Base-by-base conservation (phyloP, 345 rosid species). In the Kandelia obovata region DNA sequence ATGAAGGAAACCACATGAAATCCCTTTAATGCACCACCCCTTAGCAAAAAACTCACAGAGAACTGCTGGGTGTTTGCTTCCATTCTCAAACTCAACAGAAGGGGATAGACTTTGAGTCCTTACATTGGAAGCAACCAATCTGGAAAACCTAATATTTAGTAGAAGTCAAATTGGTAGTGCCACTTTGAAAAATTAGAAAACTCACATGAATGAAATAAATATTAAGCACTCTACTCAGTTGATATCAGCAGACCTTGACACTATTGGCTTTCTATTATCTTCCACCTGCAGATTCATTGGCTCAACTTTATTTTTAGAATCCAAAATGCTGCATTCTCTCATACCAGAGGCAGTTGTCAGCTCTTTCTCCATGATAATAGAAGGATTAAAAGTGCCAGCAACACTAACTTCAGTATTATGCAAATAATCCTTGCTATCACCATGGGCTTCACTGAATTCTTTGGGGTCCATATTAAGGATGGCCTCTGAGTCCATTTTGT, bases 11-110 rank as follows among this genome's bases (percentile, higher is more conserved):
- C 71, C 87, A 81, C 98, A 94, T 4, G 83, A 82, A 59, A 49
- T 81, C 71, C 97, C 96, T 75, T 74, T 91, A 69, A 80, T 71
- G 85, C 98, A 94, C 95, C 97, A 85, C 39, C 98, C 97, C 82
- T 82, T 86, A 31, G 82, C 79, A 73, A 80, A 94, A 80, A 89
- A 94, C 73, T 81, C 79, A 73, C 97, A 94, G 27, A 76, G 61
- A 53, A 71, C 56, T 1, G 88, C 92, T 21, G 80, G 74, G 62
- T 88, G 89, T 75, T 83, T 85, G 76, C 73, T 80, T 69, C 35
- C 80, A 73, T 78, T 71, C 51, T 68, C 70, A 39, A 75, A 64
- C 59, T 75, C 85, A 20, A 49, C 47, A 70, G 70, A 63, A 26
- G 84, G 83, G 57, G 82, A 68, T 58, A 75, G 74, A 79, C 83